Base-by-base conservation (phyloP, 1,284 basidiomycete species). In the Heterobasidion parviporum region DNA sequence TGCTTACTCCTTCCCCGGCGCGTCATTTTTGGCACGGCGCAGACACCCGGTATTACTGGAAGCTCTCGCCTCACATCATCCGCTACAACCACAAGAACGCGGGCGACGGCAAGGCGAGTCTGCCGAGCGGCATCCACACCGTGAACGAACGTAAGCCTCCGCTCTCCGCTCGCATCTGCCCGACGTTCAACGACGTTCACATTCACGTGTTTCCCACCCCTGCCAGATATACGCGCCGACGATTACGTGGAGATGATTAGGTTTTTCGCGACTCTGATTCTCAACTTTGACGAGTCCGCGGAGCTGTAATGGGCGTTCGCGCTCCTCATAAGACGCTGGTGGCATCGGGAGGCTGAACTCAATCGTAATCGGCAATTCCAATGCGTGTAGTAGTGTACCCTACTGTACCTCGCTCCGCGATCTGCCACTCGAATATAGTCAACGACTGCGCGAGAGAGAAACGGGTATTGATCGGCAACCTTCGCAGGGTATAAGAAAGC, bases 121-220 rank as follows among this genome's bases (percentile, higher is more conserved):
- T 66, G 68, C 60, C 68, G 61, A 71, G 72, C 52, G 77, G 77
- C 3, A 72, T 84, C 32, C 89, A 90, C 66, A 88, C 88, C 0
- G 68, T 78, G 12, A 70, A 79, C 53, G 78, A 78, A 67, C 65
- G 73, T 66, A 55, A 38, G 58, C 46, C 3, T 32, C 46, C 10
- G 8, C 12, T 26, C 26, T 6, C 26, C 26, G 26, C 26, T 26
- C 26, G 0, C 26, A 26, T 26, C 26, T 6, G 26, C 26, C 26
- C 26, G 26, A 26, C 26, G 26, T 26, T 26, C 26, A 26, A 26
- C 26, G 26, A 26, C 4, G 26, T 5, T 26, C 26, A 26, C 26
- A 26, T 26, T 26, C 26, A 26, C 26, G 26, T 26, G 26, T 26
- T 26, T 26, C 26, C 26, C 26, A 26, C 26, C 26, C 26, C 5